These are phyloP conservation scores for Salvia hispanica DNA, from an alignment of 257 asterid species.

Conservation along the genomic window DNA sequence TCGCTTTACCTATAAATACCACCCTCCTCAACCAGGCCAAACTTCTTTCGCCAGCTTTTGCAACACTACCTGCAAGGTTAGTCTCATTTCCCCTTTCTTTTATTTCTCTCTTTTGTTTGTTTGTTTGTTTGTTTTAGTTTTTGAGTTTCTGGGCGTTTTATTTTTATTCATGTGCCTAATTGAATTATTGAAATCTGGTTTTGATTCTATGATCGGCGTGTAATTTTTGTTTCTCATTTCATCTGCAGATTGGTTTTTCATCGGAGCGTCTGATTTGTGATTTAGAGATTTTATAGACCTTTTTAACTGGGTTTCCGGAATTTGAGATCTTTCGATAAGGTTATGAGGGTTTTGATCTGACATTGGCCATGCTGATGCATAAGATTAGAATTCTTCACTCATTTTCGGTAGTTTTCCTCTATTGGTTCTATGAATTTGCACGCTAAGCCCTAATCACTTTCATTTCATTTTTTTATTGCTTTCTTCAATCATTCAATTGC, in stretches of 20 bases:
- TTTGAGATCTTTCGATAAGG: conserved; percentile 5
- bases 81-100: conserved; percentile 1
- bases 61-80: conserved; percentile 24
- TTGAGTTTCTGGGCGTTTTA: neutral
- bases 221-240: conserved; percentile 3
- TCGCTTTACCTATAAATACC: conserved; percentile 36
- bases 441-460: conserved; percentile 3
- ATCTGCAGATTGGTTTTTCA: conserved; percentile 30
- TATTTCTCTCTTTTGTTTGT: no score
- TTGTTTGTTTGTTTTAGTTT: neutral
- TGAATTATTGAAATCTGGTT: neutral
- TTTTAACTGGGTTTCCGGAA: neutral
- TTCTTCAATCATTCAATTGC: neutral
- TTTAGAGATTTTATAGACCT: conserved; percentile 8
- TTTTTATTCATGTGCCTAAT: neutral
- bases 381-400: conserved; percentile 66
- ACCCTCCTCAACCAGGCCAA: accelerated
- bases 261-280: conserved; percentile 9
- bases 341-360: conserved; percentile 35
- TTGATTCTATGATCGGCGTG: neutral
- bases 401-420: conserved; percentile 71
- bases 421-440: conserved; percentile 55
- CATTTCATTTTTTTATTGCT: neutral
- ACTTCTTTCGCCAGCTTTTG: conserved; percentile 33
- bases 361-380: conserved; percentile 40